These are phyloP conservation scores for Ganoderma resinaceum DNA, from an alignment of 1,284 basidiomycete species.

Conservation along the genomic window DNA sequence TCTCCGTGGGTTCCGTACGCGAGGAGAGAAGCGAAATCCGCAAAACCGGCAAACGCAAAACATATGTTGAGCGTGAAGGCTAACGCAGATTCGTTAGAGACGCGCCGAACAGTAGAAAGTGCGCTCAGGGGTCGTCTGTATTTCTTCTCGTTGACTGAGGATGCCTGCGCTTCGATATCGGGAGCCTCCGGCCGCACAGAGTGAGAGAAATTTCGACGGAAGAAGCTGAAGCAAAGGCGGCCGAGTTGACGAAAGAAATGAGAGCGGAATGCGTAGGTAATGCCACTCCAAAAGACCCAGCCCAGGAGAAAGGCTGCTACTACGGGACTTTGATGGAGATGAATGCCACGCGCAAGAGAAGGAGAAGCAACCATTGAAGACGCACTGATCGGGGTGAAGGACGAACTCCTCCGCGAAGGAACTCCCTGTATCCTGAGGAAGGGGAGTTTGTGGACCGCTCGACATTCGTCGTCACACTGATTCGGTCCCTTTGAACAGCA, in stretches of 20 bases:
- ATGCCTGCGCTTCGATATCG: conserved; percentile 23
- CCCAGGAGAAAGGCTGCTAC: conserved; percentile 57
- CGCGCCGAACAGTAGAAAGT: conserved; percentile 9
- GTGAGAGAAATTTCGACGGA: background rate
- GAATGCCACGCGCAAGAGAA: conserved; percentile 10
- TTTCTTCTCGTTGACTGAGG: conserved; percentile 14
- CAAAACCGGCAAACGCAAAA: conserved; percentile 51
- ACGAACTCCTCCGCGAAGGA: conserved; percentile 30
- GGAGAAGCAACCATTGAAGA: conserved; percentile 13
- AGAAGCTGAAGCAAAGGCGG: conserved; percentile 24
- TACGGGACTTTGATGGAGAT: conserved; percentile 45
- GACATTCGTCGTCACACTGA: conserved; percentile 26
- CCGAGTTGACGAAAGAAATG: conserved; percentile 34
- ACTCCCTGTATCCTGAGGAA: conserved; percentile 26
- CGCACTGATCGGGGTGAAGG: conserved; percentile 40
- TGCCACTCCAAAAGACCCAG: conserved; percentile 54
- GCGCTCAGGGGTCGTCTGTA: background rate
- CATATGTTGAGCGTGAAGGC: conserved; percentile 53
- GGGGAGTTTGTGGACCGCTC: conserved; percentile 10
- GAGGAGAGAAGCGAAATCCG: conserved; percentile 51
- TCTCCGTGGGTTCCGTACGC: conserved; percentile 40
- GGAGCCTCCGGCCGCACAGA: conserved; percentile 9
- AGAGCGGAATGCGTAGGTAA: conserved; percentile 44
- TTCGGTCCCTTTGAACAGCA: conserved; percentile 15
- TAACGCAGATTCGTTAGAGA: conserved; percentile 37